Conservation (phyloP, 805 yeast species). For the Torulaspora delbrueckii region DNA sequence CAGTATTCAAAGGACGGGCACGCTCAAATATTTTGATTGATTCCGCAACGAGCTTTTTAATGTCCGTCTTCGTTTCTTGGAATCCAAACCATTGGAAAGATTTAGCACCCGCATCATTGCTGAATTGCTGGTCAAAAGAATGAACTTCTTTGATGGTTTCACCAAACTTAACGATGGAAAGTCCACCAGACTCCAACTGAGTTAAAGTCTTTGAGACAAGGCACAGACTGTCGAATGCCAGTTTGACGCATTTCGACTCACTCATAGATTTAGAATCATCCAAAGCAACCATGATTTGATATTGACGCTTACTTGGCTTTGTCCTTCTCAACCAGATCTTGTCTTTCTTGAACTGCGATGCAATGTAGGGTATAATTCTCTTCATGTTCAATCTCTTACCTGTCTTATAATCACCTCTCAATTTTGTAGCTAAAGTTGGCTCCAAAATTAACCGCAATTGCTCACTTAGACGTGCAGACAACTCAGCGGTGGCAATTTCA, state of each 20-base stretch:
- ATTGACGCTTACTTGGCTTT: slow-evolving; percentile 94
- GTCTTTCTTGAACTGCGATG: slow-evolving; percentile 94
- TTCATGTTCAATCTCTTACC: slow-evolving; percentile 97
- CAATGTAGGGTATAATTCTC: slow-evolving; percentile 94
- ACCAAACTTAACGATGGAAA: slow-evolving; percentile 88
- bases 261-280: slow-evolving; percentile 98
- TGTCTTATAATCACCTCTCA: slow-evolving; percentile 92
- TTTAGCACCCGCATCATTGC: slow-evolving; percentile 74
- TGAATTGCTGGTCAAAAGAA: slow-evolving; percentile 82
- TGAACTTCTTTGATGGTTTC: slow-evolving; percentile 78
- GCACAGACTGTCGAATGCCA: slow-evolving; percentile 93
- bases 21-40: slow-evolving; percentile 68
- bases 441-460: slow-evolving; percentile 88
- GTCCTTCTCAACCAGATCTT: slow-evolving; percentile 98
- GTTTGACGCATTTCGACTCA: slow-evolving; percentile 80
- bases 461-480: slow-evolving; percentile 84
- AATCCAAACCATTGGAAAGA: slow-evolving; percentile 87
- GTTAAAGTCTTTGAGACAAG: slow-evolving; percentile 90
- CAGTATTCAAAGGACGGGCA: slow-evolving; percentile 48
- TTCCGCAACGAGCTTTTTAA: slow-evolving; percentile 62
- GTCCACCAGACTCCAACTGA: slow-evolving; percentile 89
- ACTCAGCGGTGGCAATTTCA: slow-evolving; percentile 79
- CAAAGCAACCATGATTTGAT: slow-evolving; percentile 94
- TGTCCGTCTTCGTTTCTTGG: slow-evolving; percentile 82
- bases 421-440: slow-evolving; percentile 93